These are phyloP conservation scores for Tricholoma sp. DNA, from an alignment of 768 basidiomycete species.

Conservation along the genomic window DNA sequence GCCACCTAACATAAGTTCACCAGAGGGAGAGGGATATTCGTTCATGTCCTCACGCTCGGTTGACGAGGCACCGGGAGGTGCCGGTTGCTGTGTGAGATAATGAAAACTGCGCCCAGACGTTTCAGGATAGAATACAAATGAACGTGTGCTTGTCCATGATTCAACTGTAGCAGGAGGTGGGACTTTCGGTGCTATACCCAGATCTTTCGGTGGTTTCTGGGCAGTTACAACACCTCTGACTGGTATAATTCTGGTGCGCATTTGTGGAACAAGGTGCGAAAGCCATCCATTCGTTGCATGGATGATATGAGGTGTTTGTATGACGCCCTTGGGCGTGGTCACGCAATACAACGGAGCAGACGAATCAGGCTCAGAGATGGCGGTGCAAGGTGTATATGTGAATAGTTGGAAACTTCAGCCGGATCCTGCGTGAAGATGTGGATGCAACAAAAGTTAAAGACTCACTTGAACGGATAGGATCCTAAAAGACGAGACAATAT, in stretches of 20 bases:
- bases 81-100: conserved; percentile 62
- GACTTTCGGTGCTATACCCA: conserved; percentile 14
- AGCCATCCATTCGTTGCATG: conserved; percentile 86
- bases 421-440: neutral
- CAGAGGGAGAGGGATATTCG: conserved; percentile 23
- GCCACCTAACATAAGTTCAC: conserved; percentile 67
- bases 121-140: conserved; percentile 55
- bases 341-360: conserved; percentile 42
- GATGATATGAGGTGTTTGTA: conserved; percentile 58
- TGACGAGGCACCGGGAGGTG: neutral
- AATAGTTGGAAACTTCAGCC: conserved; percentile 49
- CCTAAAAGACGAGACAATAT: conserved; percentile 48
- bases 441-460: conserved; percentile 5
- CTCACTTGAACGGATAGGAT: conserved; percentile 45
- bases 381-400: conserved; percentile 58
- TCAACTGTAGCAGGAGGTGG: neutral
- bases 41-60: neutral
- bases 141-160: conserved; percentile 38
- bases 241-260: conserved; percentile 62
- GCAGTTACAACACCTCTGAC: conserved; percentile 58
- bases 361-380: conserved; percentile 28
- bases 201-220: conserved; percentile 45
- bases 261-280: conserved; percentile 60
- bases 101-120: conserved; percentile 42
- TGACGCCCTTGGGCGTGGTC: conserved; percentile 54